A percentile compares a stretch with the other conserved stretches of the same genome.
Evolutionary conservation across 129 eudicot species (phyloP).

Genomic region (Centaurea solstitialis): DNA sequence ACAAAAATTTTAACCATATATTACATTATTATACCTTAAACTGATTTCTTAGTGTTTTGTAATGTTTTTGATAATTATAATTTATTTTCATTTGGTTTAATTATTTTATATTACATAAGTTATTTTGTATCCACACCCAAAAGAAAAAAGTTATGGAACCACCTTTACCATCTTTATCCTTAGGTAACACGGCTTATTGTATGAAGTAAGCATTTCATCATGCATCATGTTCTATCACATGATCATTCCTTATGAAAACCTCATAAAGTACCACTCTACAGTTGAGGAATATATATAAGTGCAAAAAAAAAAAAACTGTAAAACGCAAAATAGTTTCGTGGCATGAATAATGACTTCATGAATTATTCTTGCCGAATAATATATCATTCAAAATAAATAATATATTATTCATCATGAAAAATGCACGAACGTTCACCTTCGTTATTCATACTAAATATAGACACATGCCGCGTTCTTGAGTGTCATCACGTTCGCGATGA

Average conservation of each 20-base stretch:
- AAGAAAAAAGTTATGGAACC: not conserved
- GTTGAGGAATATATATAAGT: no score
- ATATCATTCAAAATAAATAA: no score
- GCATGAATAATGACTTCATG: no score
- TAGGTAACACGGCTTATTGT: not conserved
- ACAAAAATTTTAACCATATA: not conserved
- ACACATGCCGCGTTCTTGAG: no score
- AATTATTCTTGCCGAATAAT: no score
- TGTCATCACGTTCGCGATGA: no score
- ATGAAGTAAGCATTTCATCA: not conserved
- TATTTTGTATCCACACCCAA: not conserved
- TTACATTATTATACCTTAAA: not conserved
- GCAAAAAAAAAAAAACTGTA: no score
- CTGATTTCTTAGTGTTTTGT: not conserved
- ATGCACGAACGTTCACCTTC: no score
- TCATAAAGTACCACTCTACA: not conserved
- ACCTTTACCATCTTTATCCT: not conserved
- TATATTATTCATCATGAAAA: no score
- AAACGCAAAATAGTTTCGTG: no score
- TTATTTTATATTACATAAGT: not conserved
- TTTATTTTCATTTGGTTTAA: not conserved
- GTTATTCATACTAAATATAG: no score
- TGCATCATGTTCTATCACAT: not conserved
- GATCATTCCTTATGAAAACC: not conserved
- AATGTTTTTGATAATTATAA: not conserved